Evolutionary conservation across 352 stramenopile genomes (phyloP).

Genomic region (Peronospora farinosa): DNA sequence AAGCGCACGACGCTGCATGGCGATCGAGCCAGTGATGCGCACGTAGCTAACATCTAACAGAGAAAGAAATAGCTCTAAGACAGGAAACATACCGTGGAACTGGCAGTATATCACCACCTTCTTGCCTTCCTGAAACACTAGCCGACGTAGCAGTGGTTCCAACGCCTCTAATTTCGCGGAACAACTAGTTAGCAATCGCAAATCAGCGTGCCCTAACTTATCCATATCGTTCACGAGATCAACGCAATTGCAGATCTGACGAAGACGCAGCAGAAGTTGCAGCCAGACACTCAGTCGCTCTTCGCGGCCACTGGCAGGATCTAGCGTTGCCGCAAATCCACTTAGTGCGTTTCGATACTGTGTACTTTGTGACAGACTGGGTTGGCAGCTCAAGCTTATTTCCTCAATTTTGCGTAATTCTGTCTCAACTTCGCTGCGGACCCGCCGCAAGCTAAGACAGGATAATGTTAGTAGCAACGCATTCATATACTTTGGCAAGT

Average conservation of each 20-base stretch:
- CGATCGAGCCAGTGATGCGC: conserved; percentile 43
- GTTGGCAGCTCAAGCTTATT: conserved; percentile 59
- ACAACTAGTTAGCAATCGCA: conserved; percentile 44
- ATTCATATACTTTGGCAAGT: conserved; percentile 31
- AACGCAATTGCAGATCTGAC: conserved; percentile 76
- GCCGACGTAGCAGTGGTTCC: conserved; percentile 41
- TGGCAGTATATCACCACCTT: conserved; percentile 80
- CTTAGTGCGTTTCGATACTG: conserved; percentile 65
- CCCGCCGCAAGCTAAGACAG: conserved; percentile 56
- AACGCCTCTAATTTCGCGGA: conserved; percentile 64
- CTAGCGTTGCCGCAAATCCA: conserved; percentile 46
- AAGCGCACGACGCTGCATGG: conserved; percentile 53
- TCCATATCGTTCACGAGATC: conserved; percentile 71
- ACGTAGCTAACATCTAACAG: conserved; percentile 61
- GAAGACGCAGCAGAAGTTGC: conserved; percentile 54
- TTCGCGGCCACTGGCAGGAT: conserved; percentile 30
- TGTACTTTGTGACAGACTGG: conserved; percentile 44
- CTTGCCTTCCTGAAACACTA: conserved; percentile 52
- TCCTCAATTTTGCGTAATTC: conserved; percentile 80
- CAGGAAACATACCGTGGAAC: conserved; percentile 59
- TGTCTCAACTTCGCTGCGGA: conserved; percentile 69
- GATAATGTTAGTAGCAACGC: conserved; percentile 45
- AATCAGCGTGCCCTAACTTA: conserved; percentile 66
- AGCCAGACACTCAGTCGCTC: conserved; percentile 61
- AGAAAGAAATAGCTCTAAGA: conserved; percentile 66